phyloP scores from a whole-genome alignment of 1,139 yeast genomes.

The Pichia sp. region DNA sequence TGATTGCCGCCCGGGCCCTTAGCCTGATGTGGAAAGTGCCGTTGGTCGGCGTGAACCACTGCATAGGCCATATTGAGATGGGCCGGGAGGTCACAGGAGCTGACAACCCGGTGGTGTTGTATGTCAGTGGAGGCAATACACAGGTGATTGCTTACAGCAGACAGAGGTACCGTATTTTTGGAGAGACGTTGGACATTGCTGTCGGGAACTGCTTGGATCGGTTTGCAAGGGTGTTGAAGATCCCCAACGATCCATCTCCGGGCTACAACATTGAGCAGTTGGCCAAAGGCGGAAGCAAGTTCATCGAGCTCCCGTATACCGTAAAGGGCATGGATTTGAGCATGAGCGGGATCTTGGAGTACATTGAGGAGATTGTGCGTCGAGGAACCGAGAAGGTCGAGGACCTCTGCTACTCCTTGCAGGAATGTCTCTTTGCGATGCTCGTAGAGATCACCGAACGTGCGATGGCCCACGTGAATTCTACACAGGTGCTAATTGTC shows the following conservation, averaged over 20 bases:
- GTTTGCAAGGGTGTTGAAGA: conserved; percentile 84
- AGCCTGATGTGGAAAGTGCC: conserved; percentile 81
- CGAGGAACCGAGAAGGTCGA: conserved; percentile 35
- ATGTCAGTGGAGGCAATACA: conserved; percentile 97
- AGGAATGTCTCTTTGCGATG: conserved; percentile 92
- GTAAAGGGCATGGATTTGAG: conserved; percentile 98
- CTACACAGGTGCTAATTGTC: conserved; percentile 85
- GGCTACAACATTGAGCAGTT: conserved; percentile 95
- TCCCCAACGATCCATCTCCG: conserved; percentile 93
- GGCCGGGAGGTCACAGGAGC: conserved; percentile 98
- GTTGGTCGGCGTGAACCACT: conserved; percentile 90
- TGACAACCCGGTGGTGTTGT: conserved; percentile 86
- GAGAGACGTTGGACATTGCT: conserved; percentile 95
- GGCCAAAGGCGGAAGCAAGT: conserved; percentile 69
- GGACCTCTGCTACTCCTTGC: conserved; percentile 88
- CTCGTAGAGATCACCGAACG: conserved; percentile 95
- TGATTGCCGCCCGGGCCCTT: conserved; percentile 84
- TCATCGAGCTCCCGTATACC: conserved; percentile 83
- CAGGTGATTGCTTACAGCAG: conserved; percentile 96
- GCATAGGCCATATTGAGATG: conserved; percentile 98
- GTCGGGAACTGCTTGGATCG: conserved; percentile 95
- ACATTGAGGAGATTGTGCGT: conserved; percentile 69
- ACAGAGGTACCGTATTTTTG: conserved; percentile 89
- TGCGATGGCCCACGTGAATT: conserved; percentile 96
- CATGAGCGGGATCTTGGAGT: conserved; percentile 91